Percentiles rank a stretch among this genome's conserved stretches.
Conservation (phyloP, 1,139 yeast species). For the Hyphopichia buzzinii region DNA sequence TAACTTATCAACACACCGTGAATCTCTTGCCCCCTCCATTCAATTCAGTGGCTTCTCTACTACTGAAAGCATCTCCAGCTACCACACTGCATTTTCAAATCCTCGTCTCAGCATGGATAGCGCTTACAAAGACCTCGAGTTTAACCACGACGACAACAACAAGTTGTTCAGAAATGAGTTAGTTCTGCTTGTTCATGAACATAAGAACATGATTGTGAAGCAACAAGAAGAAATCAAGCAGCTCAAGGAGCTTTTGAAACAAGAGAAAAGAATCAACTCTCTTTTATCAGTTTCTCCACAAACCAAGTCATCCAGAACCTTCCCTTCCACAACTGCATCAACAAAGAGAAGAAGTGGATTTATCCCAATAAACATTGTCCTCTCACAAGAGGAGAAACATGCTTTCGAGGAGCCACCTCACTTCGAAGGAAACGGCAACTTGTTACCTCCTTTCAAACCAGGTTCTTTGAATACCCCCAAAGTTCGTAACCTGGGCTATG, state of each 20-base stretch:
- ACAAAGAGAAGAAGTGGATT: constrained; percentile 6
- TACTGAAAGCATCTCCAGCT: too few relatives aligned
- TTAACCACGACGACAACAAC: neutral
- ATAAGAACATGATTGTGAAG: constrained; percentile 21
- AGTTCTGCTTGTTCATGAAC: constrained; percentile 24
- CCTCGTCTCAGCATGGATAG: neutral
- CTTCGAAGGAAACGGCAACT: neutral
- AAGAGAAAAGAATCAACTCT: constrained; percentile 17
- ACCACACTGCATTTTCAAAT: neutral
- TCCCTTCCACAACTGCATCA: neutral
- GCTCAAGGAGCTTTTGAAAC: constrained; percentile 21
- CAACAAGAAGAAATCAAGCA: constrained; percentile 30
- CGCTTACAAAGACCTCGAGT: neutral
- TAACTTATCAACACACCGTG: neutral
- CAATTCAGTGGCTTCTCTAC: neutral
- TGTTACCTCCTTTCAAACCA: constrained; percentile 5
- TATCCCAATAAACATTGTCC: constrained; percentile 9
- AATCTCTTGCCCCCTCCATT: neutral
- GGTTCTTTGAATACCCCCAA: neutral
- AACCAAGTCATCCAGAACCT: neutral
- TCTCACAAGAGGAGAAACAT: neutral
- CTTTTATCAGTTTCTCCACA: constrained; percentile 3
- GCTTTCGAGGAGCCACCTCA: neutral
- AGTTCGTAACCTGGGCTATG: neutral
- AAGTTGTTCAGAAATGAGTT: constrained; percentile 21